Evolutionary conservation across 1,139 yeast genomes (phyloP).

Genomic region (Candida frijolesensis): DNA sequence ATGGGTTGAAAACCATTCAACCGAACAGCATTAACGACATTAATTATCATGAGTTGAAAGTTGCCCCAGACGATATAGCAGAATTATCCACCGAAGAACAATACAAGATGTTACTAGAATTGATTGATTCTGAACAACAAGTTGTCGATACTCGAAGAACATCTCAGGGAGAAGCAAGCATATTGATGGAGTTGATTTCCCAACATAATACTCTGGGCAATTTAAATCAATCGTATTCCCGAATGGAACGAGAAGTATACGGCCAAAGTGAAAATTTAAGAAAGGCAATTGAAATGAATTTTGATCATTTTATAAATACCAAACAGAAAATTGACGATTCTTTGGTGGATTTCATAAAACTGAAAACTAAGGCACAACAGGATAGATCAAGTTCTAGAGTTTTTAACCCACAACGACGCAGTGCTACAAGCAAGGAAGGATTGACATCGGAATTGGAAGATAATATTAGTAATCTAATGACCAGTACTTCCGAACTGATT

Average conservation of each 20-base stretch:
- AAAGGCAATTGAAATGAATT: conserved; percentile 70
- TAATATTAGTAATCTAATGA: conserved; percentile 49
- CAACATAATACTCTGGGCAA: conserved; percentile 43
- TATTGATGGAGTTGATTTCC: conserved; percentile 2
- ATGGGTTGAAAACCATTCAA: conserved; percentile 26
- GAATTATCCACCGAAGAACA: conserved; percentile 30
- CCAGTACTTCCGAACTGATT: conserved; percentile 66
- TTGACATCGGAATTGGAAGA: conserved; percentile 42
- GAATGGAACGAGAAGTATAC: conserved; percentile 62
- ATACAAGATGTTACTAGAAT: conserved; percentile 28
- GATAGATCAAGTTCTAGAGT: conserved; percentile 40
- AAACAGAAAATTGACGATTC: conserved; percentile 57
- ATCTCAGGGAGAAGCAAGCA: conserved; percentile 15
- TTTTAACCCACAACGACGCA: conserved; percentile 37
- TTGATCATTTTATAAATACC: conserved; percentile 71
- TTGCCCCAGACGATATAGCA: conserved; percentile 24
- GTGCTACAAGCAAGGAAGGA: conserved; percentile 18
- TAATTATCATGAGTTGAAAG: conserved; percentile 21
- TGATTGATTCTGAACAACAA: conserved; percentile 21
- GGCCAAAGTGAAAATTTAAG: conserved; percentile 69
- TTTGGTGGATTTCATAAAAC: conserved; percentile 34
- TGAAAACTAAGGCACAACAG: conserved; percentile 39
- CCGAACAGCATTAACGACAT: conserved; percentile 28
- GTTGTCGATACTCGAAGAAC: neutral
- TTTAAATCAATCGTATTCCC: conserved; percentile 55